phyloP scores from a whole-genome alignment of 805 yeast species.

The Myxozyma mucilagina region DNA sequence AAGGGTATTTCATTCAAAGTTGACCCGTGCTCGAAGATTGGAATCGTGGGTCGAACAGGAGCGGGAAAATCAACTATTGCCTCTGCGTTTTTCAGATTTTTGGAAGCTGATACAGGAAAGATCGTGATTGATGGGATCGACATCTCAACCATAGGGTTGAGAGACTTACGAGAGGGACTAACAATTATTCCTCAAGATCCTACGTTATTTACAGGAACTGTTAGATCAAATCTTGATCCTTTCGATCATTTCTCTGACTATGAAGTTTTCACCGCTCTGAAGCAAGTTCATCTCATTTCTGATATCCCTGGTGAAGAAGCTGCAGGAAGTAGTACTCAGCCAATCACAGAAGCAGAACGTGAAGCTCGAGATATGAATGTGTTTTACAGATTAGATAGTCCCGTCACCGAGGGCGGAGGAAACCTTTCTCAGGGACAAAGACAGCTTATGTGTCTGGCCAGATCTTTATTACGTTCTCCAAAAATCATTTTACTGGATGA shows the following conservation, averaged over 20 bases:
- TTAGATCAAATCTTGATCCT: slow-evolving; percentile 72
- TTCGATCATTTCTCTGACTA: slow-evolving; percentile 59
- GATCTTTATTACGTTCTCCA: slow-evolving; percentile 72
- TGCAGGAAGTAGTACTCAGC: slow-evolving; percentile 38
- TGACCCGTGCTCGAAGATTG: slow-evolving; percentile 75
- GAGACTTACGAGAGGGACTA: slow-evolving; percentile 60
- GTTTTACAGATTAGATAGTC: slow-evolving; percentile 25
- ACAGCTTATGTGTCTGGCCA: slow-evolving; percentile 77
- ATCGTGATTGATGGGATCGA: slow-evolving; percentile 67
- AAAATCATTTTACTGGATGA: slow-evolving; percentile 76
- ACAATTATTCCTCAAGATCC: slow-evolving; percentile 85
- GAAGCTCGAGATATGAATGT: slow-evolving; percentile 29
- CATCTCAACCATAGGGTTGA: slow-evolving; percentile 59
- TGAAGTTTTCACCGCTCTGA: slow-evolving; percentile 64
- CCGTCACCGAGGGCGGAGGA: slow-evolving; percentile 69
- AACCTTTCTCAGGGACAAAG: slow-evolving; percentile 86
- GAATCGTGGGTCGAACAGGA: slow-evolving; percentile 97
- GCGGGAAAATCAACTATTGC: slow-evolving; percentile 98
- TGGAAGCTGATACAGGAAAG: slow-evolving; percentile 59
- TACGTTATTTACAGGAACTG: slow-evolving; percentile 68
- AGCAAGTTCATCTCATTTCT: slow-evolving; percentile 26
- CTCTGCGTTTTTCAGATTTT: too few species aligned
- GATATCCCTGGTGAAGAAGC: slow-evolving; percentile 18
- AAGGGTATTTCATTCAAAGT: slow-evolving; percentile 82
- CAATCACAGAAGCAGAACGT: slow-evolving; percentile 33